A percentile compares a stretch with the other conserved stretches of the same genome.
Conservation (phyloP, 495 filamentous ascomycete species). For the Aspergillus affinis region DNA sequence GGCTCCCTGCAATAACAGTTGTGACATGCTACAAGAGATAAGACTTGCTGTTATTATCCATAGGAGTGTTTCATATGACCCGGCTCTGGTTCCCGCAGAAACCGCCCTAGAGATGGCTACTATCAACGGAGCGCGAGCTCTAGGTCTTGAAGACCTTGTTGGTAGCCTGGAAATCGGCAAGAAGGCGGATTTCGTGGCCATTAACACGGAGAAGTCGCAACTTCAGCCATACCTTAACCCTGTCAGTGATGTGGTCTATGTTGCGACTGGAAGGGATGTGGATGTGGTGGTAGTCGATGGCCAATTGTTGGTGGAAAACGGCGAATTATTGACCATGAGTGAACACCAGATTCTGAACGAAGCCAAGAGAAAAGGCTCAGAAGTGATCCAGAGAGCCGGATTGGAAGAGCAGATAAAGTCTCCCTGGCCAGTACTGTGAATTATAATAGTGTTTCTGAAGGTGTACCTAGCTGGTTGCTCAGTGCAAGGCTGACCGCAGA, state of each 20-base stretch:
- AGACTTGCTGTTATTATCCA: conserved; percentile 52
- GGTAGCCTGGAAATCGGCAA: conserved; percentile 55
- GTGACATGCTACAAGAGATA: conserved; percentile 53
- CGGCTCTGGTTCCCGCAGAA: conserved; percentile 47
- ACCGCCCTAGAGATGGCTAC: conserved; percentile 53
- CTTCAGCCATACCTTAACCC: conserved; percentile 39
- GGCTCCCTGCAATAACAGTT: conserved; percentile 52
- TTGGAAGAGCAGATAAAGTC: conserved; percentile 37
- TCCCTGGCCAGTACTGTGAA: conserved; percentile 36
- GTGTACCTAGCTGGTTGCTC: no score
- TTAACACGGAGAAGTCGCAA: conserved; percentile 19
- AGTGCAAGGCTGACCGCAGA: no score
- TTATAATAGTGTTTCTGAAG: no score
- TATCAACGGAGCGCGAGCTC: conserved; percentile 50
- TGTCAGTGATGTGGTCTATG: conserved; percentile 49
- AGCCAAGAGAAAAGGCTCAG: conserved; percentile 34
- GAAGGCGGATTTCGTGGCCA: conserved; percentile 55
- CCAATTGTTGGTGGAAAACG: conserved; percentile 39
- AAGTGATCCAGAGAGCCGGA: conserved; percentile 44
- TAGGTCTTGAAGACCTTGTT: conserved; percentile 44
- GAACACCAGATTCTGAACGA: conserved; percentile 36
- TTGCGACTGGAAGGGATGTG: conserved; percentile 48
- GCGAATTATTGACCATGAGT: conserved; percentile 33
- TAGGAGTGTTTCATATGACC: conserved; percentile 46
- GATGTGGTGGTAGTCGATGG: conserved; percentile 50